Evolutionary conservation across 2,329 filamentous ascomycete genomes (phyloP), one percentile per base, ranked within the genome.

Genomic region (Thelonectria olida): DNA sequence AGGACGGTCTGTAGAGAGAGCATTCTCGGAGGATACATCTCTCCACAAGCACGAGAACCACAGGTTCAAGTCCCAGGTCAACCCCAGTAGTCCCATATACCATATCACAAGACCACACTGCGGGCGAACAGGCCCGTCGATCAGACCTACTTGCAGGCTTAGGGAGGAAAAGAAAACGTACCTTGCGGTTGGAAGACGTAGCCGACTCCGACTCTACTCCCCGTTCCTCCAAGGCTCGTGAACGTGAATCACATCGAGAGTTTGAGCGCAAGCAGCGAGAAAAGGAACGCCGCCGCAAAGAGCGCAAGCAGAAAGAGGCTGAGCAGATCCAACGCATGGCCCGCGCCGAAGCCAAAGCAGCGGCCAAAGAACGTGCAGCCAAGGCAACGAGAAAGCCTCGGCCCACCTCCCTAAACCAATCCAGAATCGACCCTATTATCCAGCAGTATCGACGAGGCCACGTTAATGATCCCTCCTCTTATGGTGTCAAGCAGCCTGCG

Each of bases 141-240:
- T 31, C 7, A 12, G 7, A 31, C 27, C 27, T 31, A 7, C 27
- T 31, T 7, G 27, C 27, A 31, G 27, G 7, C 27, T 31, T 31
- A 7, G 27, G 7, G 27, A 31, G 27, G 27, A 31, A 31, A 31
- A 7, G 27, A 31, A 7, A 31, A 12, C 27, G 7, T 7, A 31
- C 27, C 12, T 31, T 31, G 27, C 12, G 27, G 27, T n/a, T n/a
- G n/a, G n/a, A n/a, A n/a, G n/a, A n/a, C n/a, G n/a, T n/a, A 63
- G 78, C 76, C 63, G 81, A 82, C 67, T 80, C 81, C 50, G 79
- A 84, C 67, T 76, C 80, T 39, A 82, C 79, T 15, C 73, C 77
- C 36, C 80, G 80, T 27, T 76, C 78, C 5, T 63, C 69, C 19
- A 74, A 74, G 38, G 51, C 17, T 22, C 51, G 42, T 13, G 53